Percentiles rank a stretch among this genome's conserved stretches.
Evolutionary conservation across 257 asterid species (phyloP).

Genomic region (Solanum corneliomulleri): DNA sequence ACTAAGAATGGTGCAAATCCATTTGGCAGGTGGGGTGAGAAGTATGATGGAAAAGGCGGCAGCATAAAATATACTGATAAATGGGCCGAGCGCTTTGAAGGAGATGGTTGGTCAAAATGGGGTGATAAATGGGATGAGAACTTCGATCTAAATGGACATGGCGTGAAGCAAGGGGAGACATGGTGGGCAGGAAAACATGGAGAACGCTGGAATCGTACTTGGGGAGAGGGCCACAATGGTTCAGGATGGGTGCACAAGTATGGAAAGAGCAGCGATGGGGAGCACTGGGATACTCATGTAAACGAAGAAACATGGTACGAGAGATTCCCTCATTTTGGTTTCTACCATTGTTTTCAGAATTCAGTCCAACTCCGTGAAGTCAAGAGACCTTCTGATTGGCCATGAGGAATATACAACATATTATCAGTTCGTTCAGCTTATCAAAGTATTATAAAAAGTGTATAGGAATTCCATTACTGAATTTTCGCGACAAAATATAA

Average conservation of each 20-base stretch:
- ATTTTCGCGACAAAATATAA: neutral
- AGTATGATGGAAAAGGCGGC: constrained; percentile 82
- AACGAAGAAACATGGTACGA: constrained; percentile 89
- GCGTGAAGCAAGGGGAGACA: constrained; percentile 89
- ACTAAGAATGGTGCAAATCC: neutral
- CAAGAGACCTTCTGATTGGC: constrained; percentile 64
- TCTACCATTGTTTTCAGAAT: constrained; percentile 88
- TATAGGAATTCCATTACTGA: neutral
- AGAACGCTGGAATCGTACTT: constrained; percentile 86
- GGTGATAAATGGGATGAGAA: constrained; percentile 97
- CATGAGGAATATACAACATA: neutral
- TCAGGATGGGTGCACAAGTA: constrained; percentile 98
- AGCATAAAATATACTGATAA: constrained; percentile 86
- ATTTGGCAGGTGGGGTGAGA: constrained; percentile 84
- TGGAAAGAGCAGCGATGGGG: constrained; percentile 94
- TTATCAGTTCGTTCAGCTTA: neutral
- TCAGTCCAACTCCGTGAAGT: constrained; percentile 66
- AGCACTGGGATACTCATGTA: constrained; percentile 89
- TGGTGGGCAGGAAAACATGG: constrained; percentile 94
- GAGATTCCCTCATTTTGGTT: constrained; percentile 76
- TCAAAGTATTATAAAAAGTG: neutral
- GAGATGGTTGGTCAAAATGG: constrained; percentile 92
- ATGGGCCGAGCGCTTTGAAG: constrained; percentile 92
- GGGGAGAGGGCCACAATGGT: constrained; percentile 97
- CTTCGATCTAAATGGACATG: constrained; percentile 34